Conservation (phyloP, 2,329 filamentous ascomycete genomes). For the Niveomyces coronatus region DNA sequence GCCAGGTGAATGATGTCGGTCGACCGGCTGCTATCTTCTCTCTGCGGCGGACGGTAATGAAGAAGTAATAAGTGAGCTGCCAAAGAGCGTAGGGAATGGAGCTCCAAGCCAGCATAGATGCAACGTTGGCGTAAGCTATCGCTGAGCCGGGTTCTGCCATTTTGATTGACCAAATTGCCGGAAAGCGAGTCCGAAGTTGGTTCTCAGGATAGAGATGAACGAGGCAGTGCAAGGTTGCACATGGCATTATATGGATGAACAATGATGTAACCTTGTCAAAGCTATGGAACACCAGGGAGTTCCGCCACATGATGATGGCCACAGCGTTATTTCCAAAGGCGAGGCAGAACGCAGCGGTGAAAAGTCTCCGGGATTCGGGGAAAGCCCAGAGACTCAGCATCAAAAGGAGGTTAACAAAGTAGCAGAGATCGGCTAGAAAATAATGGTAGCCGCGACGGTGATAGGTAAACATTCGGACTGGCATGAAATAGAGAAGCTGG, state of each 20-base stretch:
- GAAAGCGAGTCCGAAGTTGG: constrained; percentile 60
- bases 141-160: constrained; percentile 56
- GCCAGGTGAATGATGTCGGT: constrained; percentile 95
- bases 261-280: constrained; percentile 96
- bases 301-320: constrained; percentile 98
- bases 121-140: constrained; percentile 65
- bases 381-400: constrained; percentile 83
- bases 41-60: constrained; percentile 88
- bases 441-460: constrained; percentile 90
- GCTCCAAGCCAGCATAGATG: constrained; percentile 88
- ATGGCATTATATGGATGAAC: constrained; percentile 99
- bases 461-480: constrained; percentile 86
- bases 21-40: constrained; percentile 94
- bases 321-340: constrained; percentile 95
- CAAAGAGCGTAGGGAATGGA: constrained; percentile 86
- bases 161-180: constrained; percentile 77
- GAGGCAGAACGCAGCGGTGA: constrained; percentile 85
- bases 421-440: constrained; percentile 93
- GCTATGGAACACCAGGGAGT: constrained; percentile 95
- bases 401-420: constrained; percentile 88
- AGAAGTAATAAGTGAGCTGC: constrained; percentile 87
- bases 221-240: constrained; percentile 82
- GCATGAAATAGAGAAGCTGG: constrained; percentile 92
- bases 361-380: constrained; percentile 78
- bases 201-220: constrained; percentile 68